Evolutionary conservation across 768 basidiomycete genomes (phyloP), one percentile per base, ranked within the genome.

Genomic region (Boletus pseudopeckii): DNA sequence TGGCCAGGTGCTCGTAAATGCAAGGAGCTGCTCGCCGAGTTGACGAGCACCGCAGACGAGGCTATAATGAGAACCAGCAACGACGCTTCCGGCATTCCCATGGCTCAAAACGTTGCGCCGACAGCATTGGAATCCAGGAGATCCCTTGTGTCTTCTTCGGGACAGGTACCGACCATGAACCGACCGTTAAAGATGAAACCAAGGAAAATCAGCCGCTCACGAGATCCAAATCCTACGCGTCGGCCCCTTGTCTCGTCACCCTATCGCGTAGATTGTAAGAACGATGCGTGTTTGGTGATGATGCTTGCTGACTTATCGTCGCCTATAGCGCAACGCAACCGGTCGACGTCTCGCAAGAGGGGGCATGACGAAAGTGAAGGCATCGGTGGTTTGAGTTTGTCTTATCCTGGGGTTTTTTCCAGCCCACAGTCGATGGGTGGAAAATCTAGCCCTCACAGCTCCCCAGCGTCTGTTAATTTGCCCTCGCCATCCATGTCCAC

Each of bases 1-100:
- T 93, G 92, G 92, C 91, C 91, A 20, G 91, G 91, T 15, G 90
- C 90, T 56, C 80, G 83, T 39, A 92, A 92, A 70, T 91, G 91
- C 76, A 91, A 85, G 69, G 90, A 91, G 64, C 71, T 92, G 38
- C 80, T 92, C 37, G 71, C 78, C 42, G 88, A 90, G 58, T 74
- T 90, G 47, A 79, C 82, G 32, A 83, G 73, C 40, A 90, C 85
- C 9, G 85, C 88, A 5, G 81, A 74, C 41, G 86, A 86, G 52
- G 88, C 87, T 30, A 83, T 90, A 44, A 72, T 70, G 28, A 72
- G 62, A 52, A 60, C 60, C 6, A 52, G 52, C 34, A 54, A 48
- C 33, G 64, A 64, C 8, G 44, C 54, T 45, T 54, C 60, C 24
- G 56, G 56, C 46, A 56, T 66, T 44, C 57, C 74, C 1, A 56